Evolutionary conservation across 1,284 basidiomycete species (phyloP).

Genomic region (Sanghuangporus sanghuang): DNA sequence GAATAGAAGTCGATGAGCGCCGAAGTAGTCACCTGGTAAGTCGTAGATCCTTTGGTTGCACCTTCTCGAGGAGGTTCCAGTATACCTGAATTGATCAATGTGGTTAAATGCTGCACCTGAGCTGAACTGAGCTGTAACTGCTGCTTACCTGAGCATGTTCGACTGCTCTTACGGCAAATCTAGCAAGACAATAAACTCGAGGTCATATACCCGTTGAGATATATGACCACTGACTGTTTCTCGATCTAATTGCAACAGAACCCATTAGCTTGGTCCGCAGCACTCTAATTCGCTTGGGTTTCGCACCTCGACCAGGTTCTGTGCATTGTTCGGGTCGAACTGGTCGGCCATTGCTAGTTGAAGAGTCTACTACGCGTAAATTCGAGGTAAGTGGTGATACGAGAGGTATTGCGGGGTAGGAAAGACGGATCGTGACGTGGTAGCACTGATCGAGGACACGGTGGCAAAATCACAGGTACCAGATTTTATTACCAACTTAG

Average conservation of each 20-base stretch:
- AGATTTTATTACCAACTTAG: not conserved
- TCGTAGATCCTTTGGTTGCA: conserved; percentile 71
- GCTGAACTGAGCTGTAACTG: not conserved
- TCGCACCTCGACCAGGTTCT: conserved; percentile 81
- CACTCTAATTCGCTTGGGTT: not conserved
- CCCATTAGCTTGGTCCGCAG: conserved; percentile 4
- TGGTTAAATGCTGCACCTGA: not conserved
- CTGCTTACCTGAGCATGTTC: conserved; percentile 83
- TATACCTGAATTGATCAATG: conserved; percentile 63
- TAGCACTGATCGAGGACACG: not conserved
- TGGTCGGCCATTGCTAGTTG: conserved; percentile 40
- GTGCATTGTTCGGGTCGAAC: conserved; percentile 83
- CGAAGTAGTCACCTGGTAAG: conserved; percentile 68
- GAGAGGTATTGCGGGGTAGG: conserved; percentile 18
- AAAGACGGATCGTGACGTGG: not conserved
- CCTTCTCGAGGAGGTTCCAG: conserved; percentile 89
- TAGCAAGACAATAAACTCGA: conserved; percentile 24
- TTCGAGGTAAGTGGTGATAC: conserved; percentile 8
- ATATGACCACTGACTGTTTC: conserved; percentile 70
- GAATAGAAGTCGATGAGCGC: not conserved
- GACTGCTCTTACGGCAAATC: conserved; percentile 94
- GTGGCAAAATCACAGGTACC: not conserved
- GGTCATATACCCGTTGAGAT: not conserved
- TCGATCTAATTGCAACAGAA: conserved; percentile 64
- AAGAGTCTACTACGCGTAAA: conserved; percentile 8